Conservation (phyloP, 805 yeast genomes). For the Debaryomyces castellii region DNA sequence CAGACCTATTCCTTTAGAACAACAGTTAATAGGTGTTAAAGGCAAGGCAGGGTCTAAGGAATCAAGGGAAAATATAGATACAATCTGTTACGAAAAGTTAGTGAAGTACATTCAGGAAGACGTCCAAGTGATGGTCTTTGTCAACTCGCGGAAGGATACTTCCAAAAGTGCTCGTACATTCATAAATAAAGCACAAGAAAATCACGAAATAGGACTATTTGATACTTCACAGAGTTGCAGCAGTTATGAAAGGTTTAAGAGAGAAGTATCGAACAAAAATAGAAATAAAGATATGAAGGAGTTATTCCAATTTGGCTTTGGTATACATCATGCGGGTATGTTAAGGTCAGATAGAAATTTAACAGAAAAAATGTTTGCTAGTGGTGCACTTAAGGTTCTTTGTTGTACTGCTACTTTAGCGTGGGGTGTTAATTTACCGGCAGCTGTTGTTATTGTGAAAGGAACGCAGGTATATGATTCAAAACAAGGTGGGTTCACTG, state of each 20-base stretch:
- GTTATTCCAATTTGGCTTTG: constrained; percentile 78
- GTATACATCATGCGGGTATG: constrained; percentile 98
- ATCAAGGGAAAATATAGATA: constrained; percentile 71
- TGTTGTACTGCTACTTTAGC: constrained; percentile 98
- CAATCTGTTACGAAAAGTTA: constrained; percentile 73
- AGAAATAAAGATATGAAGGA: constrained; percentile 80
- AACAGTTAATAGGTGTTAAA: constrained; percentile 79
- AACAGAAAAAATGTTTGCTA: constrained; percentile 81
- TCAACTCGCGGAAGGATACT: constrained; percentile 86
- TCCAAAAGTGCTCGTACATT: constrained; percentile 75
- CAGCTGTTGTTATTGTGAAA: constrained; percentile 93
- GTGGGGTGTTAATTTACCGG: constrained; percentile 99
- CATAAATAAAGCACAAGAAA: constrained; percentile 63
- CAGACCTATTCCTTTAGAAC: constrained; percentile 91
- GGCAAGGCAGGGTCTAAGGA: constrained; percentile 81
- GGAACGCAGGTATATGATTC: constrained; percentile 97
- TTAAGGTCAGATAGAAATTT: constrained; percentile 84
- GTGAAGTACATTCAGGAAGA: constrained; percentile 65
- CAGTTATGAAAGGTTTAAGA: constrained; percentile 43
- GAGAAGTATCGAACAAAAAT: constrained; percentile 68
- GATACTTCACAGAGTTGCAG: constrained; percentile 50
- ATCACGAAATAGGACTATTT: constrained; percentile 56
- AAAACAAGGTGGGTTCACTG: constrained; percentile 90
- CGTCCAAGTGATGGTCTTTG: constrained; percentile 94
- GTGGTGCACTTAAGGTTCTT: constrained; percentile 83